Base-by-base conservation (phyloP, 371 early-diverging fungal species). In the Haplosporangium sp. region DNA sequence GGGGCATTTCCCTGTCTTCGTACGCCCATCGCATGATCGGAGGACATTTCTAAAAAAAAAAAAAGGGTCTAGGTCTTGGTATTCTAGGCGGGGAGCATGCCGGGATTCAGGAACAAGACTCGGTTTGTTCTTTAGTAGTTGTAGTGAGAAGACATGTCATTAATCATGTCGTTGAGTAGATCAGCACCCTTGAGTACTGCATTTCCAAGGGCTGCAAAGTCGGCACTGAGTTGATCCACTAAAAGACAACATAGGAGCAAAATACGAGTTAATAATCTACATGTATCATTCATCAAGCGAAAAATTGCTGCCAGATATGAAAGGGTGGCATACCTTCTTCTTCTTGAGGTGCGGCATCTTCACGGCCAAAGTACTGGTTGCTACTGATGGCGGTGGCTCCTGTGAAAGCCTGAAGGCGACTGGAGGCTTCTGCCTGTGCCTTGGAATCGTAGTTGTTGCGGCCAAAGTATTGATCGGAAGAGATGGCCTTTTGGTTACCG, bases 391-490 rank as follows among this genome's bases (percentile, higher is more conserved):
- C 86, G 8, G 83, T 84, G 2, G 92, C 89, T 43, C 91, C 92
- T 41, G 87, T 76, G 77, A 96, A 95, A 67, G 92, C 83, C 43
- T 85, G 83, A 7, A 96, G 84, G 8, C 93, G 89, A 10, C 65
- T 80, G 40, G 85, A 82, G 20, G 91, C 87, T 59, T 92, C 92
- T 13, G 90, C 85, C 21, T 91, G 87, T 6, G 86, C 79, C 13
- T 85, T 82, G 43, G 86, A 86, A 73, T 90, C 89, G 58, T 91
- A 93, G 36, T 83, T 83, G 54, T 91, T 90, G 43, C 96, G 89
- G 11, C 91, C 93, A 89, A 97, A 96, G 83, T 90, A 97, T 82
- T 95, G 94, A 65, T 96, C 96, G 6, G 94, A 92, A 2, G 94
- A 94, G 58, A 96, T 95, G 21, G 92, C 89, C 68, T 92, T 94